Percentiles rank a stretch among this genome's conserved stretches.
Evolutionary conservation across 768 basidiomycete genomes (phyloP).

Genomic region (Rhodotorula diobovata): DNA sequence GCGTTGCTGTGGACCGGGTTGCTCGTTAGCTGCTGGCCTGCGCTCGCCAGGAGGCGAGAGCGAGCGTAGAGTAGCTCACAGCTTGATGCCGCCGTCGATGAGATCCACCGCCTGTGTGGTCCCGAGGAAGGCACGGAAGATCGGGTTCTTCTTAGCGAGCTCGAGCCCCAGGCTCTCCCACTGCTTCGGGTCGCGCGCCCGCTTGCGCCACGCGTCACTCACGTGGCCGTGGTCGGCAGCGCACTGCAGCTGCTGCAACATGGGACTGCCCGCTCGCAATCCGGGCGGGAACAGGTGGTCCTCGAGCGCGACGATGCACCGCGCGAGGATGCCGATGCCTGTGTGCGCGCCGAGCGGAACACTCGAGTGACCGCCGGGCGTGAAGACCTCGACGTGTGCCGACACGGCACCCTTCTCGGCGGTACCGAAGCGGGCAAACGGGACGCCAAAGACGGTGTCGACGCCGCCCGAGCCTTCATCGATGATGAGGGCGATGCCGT

Average conservation of each 20-base stretch:
- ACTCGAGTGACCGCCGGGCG: constrained; percentile 79
- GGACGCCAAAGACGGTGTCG: constrained; percentile 42
- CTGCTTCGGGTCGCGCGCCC: constrained; percentile 41
- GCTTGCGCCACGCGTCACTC: constrained; percentile 54
- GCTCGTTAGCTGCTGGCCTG: too few relatives aligned
- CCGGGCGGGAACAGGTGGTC: constrained; percentile 54
- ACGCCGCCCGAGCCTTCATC: constrained; percentile 74
- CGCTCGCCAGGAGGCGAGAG: not conserved
- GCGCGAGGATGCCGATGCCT: constrained; percentile 69
- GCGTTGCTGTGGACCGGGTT: constrained; percentile 21
- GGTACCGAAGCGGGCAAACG: constrained; percentile 46
- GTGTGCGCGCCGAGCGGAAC: constrained; percentile 72
- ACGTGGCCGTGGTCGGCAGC: constrained; percentile 60
- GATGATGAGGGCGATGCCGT: constrained; percentile 70
- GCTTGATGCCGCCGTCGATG: constrained; percentile 43
- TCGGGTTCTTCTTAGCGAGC: constrained; percentile 46
- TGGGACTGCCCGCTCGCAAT: constrained; percentile 45
- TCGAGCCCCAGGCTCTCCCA: constrained; percentile 53
- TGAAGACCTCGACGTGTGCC: constrained; percentile 59
- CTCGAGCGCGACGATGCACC: constrained; percentile 66
- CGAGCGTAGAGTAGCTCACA: constrained; percentile 1
- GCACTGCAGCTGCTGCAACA: constrained; percentile 58
- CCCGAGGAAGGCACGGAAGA: constrained; percentile 46
- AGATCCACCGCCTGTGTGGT: constrained; percentile 78
- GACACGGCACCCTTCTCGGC: constrained; percentile 60